Conservation (phyloP, 352 stramenopile species). For the Globisporangium irregulare region DNA sequence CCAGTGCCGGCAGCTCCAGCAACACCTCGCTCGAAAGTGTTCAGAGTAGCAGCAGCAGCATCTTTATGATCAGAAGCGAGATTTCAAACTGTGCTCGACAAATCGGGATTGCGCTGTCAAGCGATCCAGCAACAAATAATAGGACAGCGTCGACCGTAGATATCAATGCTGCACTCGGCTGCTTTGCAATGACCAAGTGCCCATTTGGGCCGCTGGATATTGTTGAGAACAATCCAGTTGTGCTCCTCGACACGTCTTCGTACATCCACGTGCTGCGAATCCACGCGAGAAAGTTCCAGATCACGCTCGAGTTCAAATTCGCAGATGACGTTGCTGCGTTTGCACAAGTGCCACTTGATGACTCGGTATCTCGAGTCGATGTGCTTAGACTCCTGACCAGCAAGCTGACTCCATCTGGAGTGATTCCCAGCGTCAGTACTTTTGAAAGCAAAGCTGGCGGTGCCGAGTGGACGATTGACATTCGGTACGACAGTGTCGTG, state of each 20-base stretch:
- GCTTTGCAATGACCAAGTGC: conserved; percentile 19
- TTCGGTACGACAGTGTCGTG: conserved; percentile 19
- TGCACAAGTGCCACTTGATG: neutral
- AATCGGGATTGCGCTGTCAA: neutral
- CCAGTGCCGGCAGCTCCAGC: neutral
- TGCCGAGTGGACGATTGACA: conserved; percentile 13
- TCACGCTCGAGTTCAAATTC: conserved; percentile 15
- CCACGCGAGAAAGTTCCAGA: conserved; percentile 5
- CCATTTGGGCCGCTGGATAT: conserved; percentile 23
- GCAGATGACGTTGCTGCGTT: neutral
- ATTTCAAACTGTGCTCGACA: conserved; percentile 10
- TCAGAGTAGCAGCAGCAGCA: conserved; percentile 1
- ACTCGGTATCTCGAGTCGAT: neutral
- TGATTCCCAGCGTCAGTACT: neutral
- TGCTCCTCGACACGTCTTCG: conserved; percentile 16
- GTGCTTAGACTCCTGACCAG: neutral
- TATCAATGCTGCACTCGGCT: conserved; percentile 14
- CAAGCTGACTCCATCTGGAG: neutral
- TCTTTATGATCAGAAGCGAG: conserved; percentile 6
- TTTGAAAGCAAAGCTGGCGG: conserved; percentile 17
- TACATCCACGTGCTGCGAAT: conserved; percentile 21
- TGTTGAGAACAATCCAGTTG: neutral
- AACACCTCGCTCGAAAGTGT: neutral
- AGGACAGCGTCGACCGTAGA: neutral
- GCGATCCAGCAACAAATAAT: neutral